Evolutionary conservation across 352 stramenopile species (phyloP).

Genomic region (Plasmopara halstedii): DNA sequence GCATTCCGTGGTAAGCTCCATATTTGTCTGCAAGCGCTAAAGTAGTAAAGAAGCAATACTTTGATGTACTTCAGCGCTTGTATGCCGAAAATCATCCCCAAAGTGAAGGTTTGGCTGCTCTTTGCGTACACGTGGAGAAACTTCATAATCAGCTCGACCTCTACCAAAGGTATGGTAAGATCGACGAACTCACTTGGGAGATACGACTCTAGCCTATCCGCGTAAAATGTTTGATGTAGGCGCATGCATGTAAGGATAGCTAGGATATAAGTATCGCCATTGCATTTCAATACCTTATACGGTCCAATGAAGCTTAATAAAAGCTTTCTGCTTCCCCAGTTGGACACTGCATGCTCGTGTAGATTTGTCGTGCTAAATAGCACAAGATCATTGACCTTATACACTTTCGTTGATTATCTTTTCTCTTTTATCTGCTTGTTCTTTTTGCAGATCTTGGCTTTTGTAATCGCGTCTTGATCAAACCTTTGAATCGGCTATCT

Average conservation of each 20-base stretch:
- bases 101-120: not conserved
- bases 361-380: no score
- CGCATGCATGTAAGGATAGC: not conserved
- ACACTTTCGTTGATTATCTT: no score
- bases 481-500: no score
- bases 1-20: no score
- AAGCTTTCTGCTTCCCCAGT: no score
- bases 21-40: no score
- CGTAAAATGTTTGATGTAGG: not conserved
- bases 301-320: conserved; percentile 8
- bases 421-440: no score
- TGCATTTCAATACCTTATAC: not conserved
- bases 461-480: no score
- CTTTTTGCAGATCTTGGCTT: no score
- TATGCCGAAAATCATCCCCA: not conserved
- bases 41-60: not conserved
- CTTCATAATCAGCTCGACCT: not conserved
- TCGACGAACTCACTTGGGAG: not conserved
- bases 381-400: no score
- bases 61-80: not conserved
- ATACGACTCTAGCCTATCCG: not conserved
- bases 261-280: not conserved
- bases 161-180: not conserved
- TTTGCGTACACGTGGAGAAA: not conserved
- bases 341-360: no score